phyloP scores from a whole-genome alignment of 2,329 filamentous ascomycete genomes.

The Phialocephala subalpina region DNA sequence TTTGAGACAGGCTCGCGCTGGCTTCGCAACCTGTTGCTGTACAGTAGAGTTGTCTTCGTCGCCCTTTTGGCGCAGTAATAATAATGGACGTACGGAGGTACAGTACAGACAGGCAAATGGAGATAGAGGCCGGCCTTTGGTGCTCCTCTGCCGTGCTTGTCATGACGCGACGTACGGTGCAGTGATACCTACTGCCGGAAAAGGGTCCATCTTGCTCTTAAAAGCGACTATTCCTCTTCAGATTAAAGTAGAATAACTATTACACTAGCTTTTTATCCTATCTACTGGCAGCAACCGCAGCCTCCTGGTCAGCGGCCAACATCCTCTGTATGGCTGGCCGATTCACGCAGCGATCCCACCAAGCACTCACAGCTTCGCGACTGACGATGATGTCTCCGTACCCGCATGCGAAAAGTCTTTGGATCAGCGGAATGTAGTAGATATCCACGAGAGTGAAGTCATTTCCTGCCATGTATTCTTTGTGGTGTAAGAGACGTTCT shows the following conservation, averaged over 20 bases:
- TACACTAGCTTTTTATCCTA: constrained; percentile 30
- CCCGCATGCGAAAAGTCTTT: constrained; percentile 51
- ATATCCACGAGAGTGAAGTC: constrained; percentile 55
- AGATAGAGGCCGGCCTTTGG: no score
- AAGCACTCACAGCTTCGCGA: constrained; percentile 49
- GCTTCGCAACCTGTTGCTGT: no score
- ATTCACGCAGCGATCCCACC: constrained; percentile 51
- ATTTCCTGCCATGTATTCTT: constrained; percentile 54
- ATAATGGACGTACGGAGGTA: no score
- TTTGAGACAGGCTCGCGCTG: no score
- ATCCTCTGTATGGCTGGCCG: constrained; percentile 48
- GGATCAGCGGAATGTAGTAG: constrained; percentile 55
- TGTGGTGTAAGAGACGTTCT: constrained; percentile 49
- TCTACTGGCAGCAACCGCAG: constrained; percentile 39
- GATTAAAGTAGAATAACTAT: constrained; percentile 23
- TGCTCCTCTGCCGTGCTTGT: no score
- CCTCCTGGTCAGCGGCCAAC: constrained; percentile 47
- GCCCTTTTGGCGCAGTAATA: no score
- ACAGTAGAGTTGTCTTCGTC: no score
- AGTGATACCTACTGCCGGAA: constrained; percentile 1
- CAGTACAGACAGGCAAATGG: no score
- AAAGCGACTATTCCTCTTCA: constrained; percentile 23
- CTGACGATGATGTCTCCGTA: constrained; percentile 47
- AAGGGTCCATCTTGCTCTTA: constrained; percentile 13
- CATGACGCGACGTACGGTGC: no score